Evolutionary conservation across 192 early-diverging fungal species (phyloP).

Genomic region (Chytriomyces sp.): DNA sequence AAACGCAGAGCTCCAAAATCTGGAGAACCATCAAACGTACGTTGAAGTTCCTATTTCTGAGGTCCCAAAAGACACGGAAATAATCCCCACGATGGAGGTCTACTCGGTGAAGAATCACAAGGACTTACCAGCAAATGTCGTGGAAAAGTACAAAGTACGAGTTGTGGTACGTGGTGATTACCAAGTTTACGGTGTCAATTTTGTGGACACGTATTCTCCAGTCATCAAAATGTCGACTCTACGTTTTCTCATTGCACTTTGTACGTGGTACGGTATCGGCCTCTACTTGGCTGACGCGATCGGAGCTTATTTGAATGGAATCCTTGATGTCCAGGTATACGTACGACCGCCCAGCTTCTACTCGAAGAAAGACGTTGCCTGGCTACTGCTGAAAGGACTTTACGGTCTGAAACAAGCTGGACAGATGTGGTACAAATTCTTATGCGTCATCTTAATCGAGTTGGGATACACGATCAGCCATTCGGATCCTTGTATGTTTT

Average conservation of each 20-base stretch:
- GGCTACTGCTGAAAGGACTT: background rate
- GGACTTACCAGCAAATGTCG: background rate
- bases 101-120: conserved; percentile 21
- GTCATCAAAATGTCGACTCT: conserved; percentile 16
- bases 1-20: background rate
- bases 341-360: background rate
- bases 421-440: background rate
- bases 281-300: background rate
- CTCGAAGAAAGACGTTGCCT: background rate
- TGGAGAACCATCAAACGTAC: conserved; percentile 7
- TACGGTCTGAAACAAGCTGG: conserved; percentile 27
- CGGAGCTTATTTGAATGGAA: conserved; percentile 7
- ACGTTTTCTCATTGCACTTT: conserved; percentile 1
- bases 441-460: background rate
- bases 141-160: background rate
- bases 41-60: background rate
- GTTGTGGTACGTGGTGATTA: conserved; percentile 10
- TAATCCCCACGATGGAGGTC: conserved; percentile 16
- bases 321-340: conserved; percentile 13
- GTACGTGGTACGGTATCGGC: background rate
- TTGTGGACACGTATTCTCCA: conserved; percentile 2
- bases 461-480: background rate
- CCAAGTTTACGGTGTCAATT: background rate
- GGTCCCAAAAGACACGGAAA: background rate
- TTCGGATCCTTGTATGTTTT: conserved; percentile 12